phyloP scores from a whole-genome alignment of 148 eudicot genomes.

The Nyssa sinensis region DNA sequence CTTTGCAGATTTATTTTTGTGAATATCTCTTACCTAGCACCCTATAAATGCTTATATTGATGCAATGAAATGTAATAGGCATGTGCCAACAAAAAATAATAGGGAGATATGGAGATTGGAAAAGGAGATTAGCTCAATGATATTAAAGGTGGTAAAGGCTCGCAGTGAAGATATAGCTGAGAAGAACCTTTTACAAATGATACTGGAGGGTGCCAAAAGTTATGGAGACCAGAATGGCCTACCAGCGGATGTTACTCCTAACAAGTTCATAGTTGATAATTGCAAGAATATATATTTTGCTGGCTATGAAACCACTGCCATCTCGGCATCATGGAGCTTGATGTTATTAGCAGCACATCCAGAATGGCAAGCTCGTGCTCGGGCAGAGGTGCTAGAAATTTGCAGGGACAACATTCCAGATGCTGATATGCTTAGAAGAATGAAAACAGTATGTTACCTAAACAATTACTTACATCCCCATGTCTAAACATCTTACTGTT shows the following conservation, averaged over 20 bases:
- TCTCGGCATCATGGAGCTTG: constrained; percentile 54
- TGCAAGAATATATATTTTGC: constrained; percentile 69
- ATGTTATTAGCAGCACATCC: constrained; percentile 51
- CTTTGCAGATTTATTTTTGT: neutral
- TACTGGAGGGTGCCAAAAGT: constrained; percentile 48
- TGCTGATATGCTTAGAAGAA: constrained; percentile 33
- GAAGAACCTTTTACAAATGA: constrained; percentile 51
- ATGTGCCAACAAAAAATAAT: constrained; percentile 46
- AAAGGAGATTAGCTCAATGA: constrained; percentile 44
- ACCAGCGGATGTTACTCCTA: constrained; percentile 18
- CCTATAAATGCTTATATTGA: neutral
- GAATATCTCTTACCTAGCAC: neutral
- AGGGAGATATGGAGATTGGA: constrained; percentile 47
- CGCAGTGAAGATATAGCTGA: constrained; percentile 28
- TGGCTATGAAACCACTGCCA: constrained; percentile 63
- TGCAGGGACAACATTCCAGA: constrained; percentile 30
- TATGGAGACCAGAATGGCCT: constrained; percentile 18
- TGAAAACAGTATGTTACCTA: constrained; percentile 44
- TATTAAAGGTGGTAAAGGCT: constrained; percentile 43
- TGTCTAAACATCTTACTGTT: no score
- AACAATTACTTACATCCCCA: no score
- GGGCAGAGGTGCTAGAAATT: constrained; percentile 43
- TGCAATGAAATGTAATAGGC: constrained; percentile 20
- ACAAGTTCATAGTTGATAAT: constrained; percentile 58
- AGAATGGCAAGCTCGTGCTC: constrained; percentile 63